Evolutionary conservation across 805 yeast species (phyloP).

Genomic region (Wickerhamiella sorbophila): DNA sequence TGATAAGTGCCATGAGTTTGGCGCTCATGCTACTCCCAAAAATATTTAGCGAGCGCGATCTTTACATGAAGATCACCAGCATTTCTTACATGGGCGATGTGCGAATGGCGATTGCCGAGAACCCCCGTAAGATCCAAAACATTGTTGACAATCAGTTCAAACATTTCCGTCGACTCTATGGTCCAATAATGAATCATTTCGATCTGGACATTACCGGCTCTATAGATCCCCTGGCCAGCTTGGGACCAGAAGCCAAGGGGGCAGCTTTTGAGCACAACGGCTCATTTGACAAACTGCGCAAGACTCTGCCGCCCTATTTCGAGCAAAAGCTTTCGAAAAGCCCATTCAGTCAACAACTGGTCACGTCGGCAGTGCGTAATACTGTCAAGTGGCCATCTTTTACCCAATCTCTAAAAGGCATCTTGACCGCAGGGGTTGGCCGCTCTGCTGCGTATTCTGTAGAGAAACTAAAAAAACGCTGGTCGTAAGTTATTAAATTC

Average conservation of each 20-base stretch:
- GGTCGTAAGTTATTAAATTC: constrained; percentile 1
- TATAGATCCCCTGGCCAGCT: constrained; percentile 7
- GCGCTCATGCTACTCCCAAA: constrained; percentile 42
- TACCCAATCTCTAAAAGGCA: constrained; percentile 67
- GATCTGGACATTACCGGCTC: constrained; percentile 23
- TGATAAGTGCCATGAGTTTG: constrained; percentile 62
- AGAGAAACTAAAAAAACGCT: constrained; percentile 18
- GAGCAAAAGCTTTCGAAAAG: constrained; percentile 27
- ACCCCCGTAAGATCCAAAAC: constrained; percentile 75
- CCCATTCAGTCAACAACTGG: constrained; percentile 10
- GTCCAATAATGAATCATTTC: constrained; percentile 41
- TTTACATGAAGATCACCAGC: constrained; percentile 64
- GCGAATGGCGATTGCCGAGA: constrained; percentile 76
- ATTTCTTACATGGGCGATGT: constrained; percentile 85
- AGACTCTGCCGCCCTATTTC: constrained; percentile 37
- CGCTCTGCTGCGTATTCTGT: constrained; percentile 13
- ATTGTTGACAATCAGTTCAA: constrained; percentile 66
- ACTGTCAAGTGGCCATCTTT: constrained; percentile 60
- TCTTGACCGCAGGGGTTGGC: constrained; percentile 64
- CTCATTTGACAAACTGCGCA: constrained; percentile 28
- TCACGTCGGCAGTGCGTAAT: constrained; percentile 31
- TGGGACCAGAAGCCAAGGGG: constrained; percentile 18
- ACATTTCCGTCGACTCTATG: constrained; percentile 56
- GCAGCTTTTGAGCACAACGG: constrained; percentile 15
- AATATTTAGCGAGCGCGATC: constrained; percentile 41